Evolutionary conservation across 2,329 filamentous ascomycete genomes (phyloP), one percentile per base, ranked within the genome.

Genomic region (Fusarium sp.): DNA sequence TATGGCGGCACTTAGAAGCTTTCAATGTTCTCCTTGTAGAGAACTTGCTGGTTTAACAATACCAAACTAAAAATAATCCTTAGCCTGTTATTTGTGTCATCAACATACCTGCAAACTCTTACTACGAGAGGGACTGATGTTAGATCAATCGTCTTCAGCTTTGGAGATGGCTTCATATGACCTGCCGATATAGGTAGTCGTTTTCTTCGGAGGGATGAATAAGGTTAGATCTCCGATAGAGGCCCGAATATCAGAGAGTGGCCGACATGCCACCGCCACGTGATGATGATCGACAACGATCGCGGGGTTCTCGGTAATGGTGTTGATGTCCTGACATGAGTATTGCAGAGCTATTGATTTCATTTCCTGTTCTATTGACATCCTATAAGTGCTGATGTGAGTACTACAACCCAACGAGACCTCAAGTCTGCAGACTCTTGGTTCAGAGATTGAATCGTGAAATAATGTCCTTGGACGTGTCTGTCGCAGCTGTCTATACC

Each of bases 191-290:
- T 45, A 45, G 46, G 46, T 38, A 51, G 15, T n/a, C 8, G 13
- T 15, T 44, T 33, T 44, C 30, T 15, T 4, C 8, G 28, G n/a
- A 36, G 6, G 2, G 34, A 33, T 38, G 26, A 2, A 57, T 12
- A 45, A 13, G 40, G 61, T 40, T 64, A 63, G 45, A 42, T 46
- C 34, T 33, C 51, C 61, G 61, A 44, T 10, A 46, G 58, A 64
- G 61, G 62, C 40, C 59, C 62, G 62, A 65, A 52, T 58, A 26
- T 45, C 11, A 5, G 11, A 57, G 20, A 52, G 33, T 20, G 16
- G 8, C 62, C 52, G 62, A 65, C 44, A 65, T 65, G 52, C 57
- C 51, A 36, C 62, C 62, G 62, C 23, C 45, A 40, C 33, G 33
- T 58, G 30, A 11, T 52, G 31, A 11, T 42, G 34, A 47, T 65